Conservation (phyloP, 768 basidiomycete genomes). For the Trametes coccinea region DNA sequence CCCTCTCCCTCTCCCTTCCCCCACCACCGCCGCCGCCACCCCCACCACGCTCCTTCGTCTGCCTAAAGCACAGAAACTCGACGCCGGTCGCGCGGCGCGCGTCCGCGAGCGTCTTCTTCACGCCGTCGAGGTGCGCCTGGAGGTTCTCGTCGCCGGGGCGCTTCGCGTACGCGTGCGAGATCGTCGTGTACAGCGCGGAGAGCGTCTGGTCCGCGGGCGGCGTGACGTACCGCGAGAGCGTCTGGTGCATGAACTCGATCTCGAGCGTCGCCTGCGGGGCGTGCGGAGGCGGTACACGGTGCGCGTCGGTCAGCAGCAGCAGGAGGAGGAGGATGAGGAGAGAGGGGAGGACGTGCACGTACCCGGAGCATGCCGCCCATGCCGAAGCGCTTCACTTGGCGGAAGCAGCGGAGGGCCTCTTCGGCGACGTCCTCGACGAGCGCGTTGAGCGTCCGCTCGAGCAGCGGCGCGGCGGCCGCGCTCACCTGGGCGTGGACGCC, state of each 20-base stretch:
- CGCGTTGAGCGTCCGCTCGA: slow-evolving; percentile 78
- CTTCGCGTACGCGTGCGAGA: slow-evolving; percentile 89
- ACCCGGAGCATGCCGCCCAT: slow-evolving; percentile 99
- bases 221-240: slow-evolving; percentile 85
- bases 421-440: slow-evolving; percentile 82
- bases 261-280: slow-evolving; percentile 87
- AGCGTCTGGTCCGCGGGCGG: slow-evolving; percentile 78
- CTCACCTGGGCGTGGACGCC: slow-evolving; percentile 90
- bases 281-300: neutral
- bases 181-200: slow-evolving; percentile 90
- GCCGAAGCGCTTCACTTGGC: slow-evolving; percentile 86
- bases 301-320: neutral
- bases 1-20: neutral
- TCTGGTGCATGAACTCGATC: slow-evolving; percentile 99
- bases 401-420: slow-evolving; percentile 84
- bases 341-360: slow-evolving; percentile 33
- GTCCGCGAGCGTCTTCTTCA: slow-evolving; percentile 88
- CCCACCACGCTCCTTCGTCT: slow-evolving; percentile 50
- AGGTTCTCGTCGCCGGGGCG: slow-evolving; percentile 84
- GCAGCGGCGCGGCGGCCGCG: slow-evolving; percentile 71
- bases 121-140: slow-evolving; percentile 83
- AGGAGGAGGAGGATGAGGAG: neutral
- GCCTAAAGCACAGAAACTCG: slow-evolving; percentile 92
- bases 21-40: slow-evolving; percentile 14
- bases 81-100: slow-evolving; percentile 89